Conservation (phyloP, 2,329 filamentous ascomycete genomes). For the Alternaria ethzedia region DNA sequence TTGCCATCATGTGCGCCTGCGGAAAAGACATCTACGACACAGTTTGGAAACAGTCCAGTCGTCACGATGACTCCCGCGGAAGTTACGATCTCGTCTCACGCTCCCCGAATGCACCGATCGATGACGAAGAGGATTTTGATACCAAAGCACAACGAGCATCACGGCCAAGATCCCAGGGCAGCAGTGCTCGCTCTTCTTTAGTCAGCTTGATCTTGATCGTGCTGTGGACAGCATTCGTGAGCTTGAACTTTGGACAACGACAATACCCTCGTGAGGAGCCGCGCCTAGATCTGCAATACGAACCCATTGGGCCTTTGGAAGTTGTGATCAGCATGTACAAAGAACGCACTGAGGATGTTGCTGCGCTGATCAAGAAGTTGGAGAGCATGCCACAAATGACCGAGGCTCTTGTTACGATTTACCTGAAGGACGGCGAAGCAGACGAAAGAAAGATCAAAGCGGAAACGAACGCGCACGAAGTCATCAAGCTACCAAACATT, state of each 20-base stretch:
- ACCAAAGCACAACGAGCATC: neutral
- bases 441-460: constrained; percentile 25
- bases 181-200: constrained; percentile 3
- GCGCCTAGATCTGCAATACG: constrained; percentile 28
- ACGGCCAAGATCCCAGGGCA: neutral
- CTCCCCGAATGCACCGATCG: neutral
- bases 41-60: neutral
- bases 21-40: constrained; percentile 5
- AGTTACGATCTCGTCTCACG: constrained; percentile 9
- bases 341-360: constrained; percentile 37
- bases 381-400: constrained; percentile 27
- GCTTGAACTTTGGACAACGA: constrained; percentile 27
- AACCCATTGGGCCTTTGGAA: constrained; percentile 29
- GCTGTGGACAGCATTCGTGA: constrained; percentile 24
- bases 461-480: constrained; percentile 31
- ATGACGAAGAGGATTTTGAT: constrained; percentile 10
- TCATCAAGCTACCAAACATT: constrained; percentile 45
- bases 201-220: constrained; percentile 12
- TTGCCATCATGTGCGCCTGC: constrained; percentile 16
- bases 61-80: neutral
- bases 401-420: constrained; percentile 34
- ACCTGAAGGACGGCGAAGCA: constrained; percentile 41
- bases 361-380: constrained; percentile 28
- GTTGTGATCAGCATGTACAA: constrained; percentile 50
- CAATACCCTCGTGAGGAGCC: constrained; percentile 5